These are phyloP conservation scores for Pulveroboletus sp. DNA, from an alignment of 768 basidiomycete species.

Conservation along the genomic window DNA sequence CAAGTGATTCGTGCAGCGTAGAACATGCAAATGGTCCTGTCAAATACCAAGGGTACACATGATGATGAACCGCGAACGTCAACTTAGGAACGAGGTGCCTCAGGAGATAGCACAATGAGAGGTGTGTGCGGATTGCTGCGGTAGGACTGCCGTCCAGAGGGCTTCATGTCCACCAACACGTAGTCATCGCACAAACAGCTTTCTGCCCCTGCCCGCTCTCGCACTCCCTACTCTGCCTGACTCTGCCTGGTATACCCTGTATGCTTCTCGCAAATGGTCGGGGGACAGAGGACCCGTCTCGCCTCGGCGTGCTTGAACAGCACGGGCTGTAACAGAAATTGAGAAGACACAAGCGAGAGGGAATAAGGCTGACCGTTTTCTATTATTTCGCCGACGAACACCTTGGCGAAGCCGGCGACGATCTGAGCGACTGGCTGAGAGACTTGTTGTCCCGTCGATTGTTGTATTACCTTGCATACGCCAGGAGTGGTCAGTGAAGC, in stretches of 20 bases:
- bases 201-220: slow-evolving; percentile 63
- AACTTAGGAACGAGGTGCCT: too few relatives aligned
- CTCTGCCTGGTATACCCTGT: slow-evolving; percentile 76
- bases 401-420: slow-evolving; percentile 85
- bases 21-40: too few relatives aligned
- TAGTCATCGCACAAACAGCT: slow-evolving; percentile 65
- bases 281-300: slow-evolving; percentile 81
- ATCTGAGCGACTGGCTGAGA: slow-evolving; percentile 86
- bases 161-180: too few relatives aligned
- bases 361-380: slow-evolving; percentile 82
- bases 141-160: too few relatives aligned
- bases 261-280: slow-evolving; percentile 87
- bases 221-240: slow-evolving; percentile 80
- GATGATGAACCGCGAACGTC: too few relatives aligned
- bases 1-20: too few relatives aligned
- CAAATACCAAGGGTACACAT: too few relatives aligned
- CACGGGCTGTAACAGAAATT: slow-evolving; percentile 50
- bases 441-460: slow-evolving; percentile 74
- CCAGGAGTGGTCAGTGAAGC: not conserved
- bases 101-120: too few relatives aligned
- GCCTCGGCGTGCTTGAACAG: slow-evolving; percentile 65
- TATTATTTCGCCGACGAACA: slow-evolving; percentile 90
- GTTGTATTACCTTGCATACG: slow-evolving; percentile 84
- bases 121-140: too few relatives aligned
- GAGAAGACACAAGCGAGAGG: too few relatives aligned